Percentiles rank a stretch among this genome's conserved stretches.
phyloP scores from a whole-genome alignment of 176 grass and related monocot species.

The Puccinellia tenuiflora region DNA sequence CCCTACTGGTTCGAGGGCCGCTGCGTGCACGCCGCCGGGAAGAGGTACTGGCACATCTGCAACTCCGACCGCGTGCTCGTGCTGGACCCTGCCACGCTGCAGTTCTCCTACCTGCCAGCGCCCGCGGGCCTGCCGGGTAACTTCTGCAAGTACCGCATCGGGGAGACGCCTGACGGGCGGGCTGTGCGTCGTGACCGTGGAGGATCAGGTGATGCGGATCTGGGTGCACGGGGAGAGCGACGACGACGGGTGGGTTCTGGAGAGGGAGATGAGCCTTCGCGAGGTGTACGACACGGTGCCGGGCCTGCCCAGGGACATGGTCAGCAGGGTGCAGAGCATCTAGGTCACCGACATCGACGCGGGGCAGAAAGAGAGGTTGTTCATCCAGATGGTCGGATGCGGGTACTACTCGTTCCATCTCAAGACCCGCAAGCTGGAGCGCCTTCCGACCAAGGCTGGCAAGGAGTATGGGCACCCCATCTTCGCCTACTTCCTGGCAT shows the following conservation, averaged over 20 bases:
- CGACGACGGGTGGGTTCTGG: conserved; percentile 1
- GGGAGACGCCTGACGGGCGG: conserved; percentile 1
- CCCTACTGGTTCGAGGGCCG: conserved; percentile 1
- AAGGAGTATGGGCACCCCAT: not conserved
- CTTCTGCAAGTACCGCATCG: not conserved
- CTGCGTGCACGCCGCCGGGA: too few relatives aligned
- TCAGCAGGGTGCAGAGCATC: not conserved
- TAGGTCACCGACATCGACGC: conserved; percentile 13
- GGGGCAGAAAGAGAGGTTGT: not conserved
- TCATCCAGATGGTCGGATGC: not conserved
- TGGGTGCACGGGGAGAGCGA: not conserved
- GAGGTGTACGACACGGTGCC: not conserved
- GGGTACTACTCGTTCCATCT: conserved; percentile 9
- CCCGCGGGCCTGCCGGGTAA: not conserved
- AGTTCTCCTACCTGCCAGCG: not conserved
- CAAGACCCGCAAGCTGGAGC: not conserved
- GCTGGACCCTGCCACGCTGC: not conserved
- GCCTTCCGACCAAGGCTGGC: not conserved
- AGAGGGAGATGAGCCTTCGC: not conserved
- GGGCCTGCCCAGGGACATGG: not conserved
- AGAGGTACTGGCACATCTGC: too few relatives aligned
- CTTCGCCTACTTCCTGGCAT: not conserved
- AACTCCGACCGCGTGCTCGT: not conserved
- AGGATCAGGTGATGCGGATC: not conserved
- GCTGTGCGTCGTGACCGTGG: not conserved